Base-by-base conservation (phyloP, 352 stramenopile genomes). In the Peronosclerospora sorghi region DNA sequence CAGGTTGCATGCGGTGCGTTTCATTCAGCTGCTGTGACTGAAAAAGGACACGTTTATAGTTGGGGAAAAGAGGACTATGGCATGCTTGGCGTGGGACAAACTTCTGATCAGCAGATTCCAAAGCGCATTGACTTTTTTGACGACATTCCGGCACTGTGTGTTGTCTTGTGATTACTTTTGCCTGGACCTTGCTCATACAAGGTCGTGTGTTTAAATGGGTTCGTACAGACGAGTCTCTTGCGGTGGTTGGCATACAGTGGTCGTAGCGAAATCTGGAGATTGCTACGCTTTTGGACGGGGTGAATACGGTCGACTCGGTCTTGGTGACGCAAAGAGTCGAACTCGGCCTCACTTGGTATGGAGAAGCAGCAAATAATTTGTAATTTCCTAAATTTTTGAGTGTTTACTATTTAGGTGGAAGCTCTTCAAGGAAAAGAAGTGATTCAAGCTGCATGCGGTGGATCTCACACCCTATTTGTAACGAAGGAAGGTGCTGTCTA, bases 31-130 rank as follows among this genome's bases (percentile, higher is more conserved):
- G 78, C 74, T 35, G 68, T 91, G 36, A 88, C 73, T 1, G 71
- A 80, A 7, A 61, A 68, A 4, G 78, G 75, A 18, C 48, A 48
- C 12, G 67, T 91, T 6, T 91, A 75, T 66, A 82, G 86, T 32
- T 91, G 78, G 78, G 73, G 73, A 37, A 89, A 91, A 59, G 78
- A 91, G 40, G 81, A 94, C 56, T 87, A 88, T 42, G 81, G 82
- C 28, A 90, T 92, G 80, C 73, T 93, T 13, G 78, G 78, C 14
- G 52, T 84, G 17, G 80, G 82, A 6, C 77, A 90, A 48, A 80
- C 73, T 7, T 70, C 69, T 2, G 78, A 91, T 48, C 53, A 82
- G 38, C 65, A 87, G 50, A 67, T 32, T 5, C 78, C 78, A 5
- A 65, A 63, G 26, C 64, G 60, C 5, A 56, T 91, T 39, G 52